Percentiles rank a stretch among this genome's conserved stretches.
Evolutionary conservation across 2,329 filamentous ascomycete genomes (phyloP).

Genomic region (Talaromyces sp.): DNA sequence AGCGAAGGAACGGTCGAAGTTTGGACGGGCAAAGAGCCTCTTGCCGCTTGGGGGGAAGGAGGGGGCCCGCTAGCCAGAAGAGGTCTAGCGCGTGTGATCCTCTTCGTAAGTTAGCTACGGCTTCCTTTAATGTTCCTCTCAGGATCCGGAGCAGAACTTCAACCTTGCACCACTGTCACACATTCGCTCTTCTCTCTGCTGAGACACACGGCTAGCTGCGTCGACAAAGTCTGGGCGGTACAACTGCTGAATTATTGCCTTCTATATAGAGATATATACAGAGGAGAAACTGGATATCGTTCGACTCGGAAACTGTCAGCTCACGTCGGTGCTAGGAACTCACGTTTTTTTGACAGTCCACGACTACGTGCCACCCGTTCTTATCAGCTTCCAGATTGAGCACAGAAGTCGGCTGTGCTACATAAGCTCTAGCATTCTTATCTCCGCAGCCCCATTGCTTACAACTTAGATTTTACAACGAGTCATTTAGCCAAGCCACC

Average conservation of each 20-base stretch:
- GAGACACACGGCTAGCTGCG: neutral
- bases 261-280: neutral
- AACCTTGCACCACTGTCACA: neutral
- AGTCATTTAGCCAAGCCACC: neutral
- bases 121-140: neutral
- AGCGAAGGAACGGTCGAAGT: conserved; percentile 22
- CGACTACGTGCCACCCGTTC: neutral
- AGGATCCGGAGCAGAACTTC: neutral
- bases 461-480: neutral
- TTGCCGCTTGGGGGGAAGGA: conserved; percentile 6
- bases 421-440: neutral
- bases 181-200: neutral
- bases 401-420: neutral
- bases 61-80: conserved; percentile 22
- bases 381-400: neutral
- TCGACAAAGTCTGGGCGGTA: neutral
- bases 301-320: neutral
- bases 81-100: conserved; percentile 14
- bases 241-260: neutral
- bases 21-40: conserved; percentile 29
- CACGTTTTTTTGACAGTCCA: conserved; percentile 1
- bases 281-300: neutral
- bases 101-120: no score
- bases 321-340: neutral
- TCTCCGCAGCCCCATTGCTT: neutral